These are phyloP conservation scores for Pyrenophora tritici-repentis DNA, from an alignment of 2,329 filamentous ascomycete genomes.

Conservation along the genomic window DNA sequence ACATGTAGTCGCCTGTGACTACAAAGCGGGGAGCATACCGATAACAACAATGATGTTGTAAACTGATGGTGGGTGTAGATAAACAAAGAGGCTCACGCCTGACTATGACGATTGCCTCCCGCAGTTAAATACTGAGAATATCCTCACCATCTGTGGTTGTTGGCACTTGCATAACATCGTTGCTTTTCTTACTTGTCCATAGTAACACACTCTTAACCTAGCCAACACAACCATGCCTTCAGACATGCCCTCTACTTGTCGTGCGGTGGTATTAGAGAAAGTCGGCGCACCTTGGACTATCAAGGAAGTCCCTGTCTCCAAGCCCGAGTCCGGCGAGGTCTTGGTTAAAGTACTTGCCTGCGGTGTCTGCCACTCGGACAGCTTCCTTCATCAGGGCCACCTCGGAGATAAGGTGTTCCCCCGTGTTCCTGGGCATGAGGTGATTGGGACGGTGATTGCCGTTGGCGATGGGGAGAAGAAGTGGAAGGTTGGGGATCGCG, in stretches of 20 bases:
- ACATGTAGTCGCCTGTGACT: not conserved
- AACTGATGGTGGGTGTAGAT: not conserved
- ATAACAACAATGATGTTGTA: slow-evolving; percentile 3
- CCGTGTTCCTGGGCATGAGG: slow-evolving; percentile 71
- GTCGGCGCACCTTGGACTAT: slow-evolving; percentile 60
- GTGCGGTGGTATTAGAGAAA: slow-evolving; percentile 65
- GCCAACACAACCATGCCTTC: not conserved
- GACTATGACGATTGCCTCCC: not conserved
- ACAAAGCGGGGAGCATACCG: not conserved
- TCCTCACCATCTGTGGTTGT: not conserved
- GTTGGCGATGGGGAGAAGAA: slow-evolving; percentile 62
- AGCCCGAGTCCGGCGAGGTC: slow-evolving; percentile 63
- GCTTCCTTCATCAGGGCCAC: slow-evolving; percentile 32
- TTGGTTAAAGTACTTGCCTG: slow-evolving; percentile 74
- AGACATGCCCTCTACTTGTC: slow-evolving; percentile 65
- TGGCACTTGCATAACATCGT: not conserved
- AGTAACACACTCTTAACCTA: not conserved
- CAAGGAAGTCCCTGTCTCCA: slow-evolving; percentile 63
- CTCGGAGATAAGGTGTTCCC: slow-evolving; percentile 50
- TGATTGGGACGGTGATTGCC: slow-evolving; percentile 69
- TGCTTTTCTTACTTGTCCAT: not conserved
- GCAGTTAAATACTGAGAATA: not conserved
- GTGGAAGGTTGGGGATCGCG: slow-evolving; percentile 67
- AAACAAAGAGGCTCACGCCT: not conserved
- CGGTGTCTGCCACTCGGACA: slow-evolving; percentile 72